Evolutionary conservation across 352 stramenopile genomes (phyloP), one percentile per base, ranked within the genome.

Genomic region (Peronosclerospora sorghi): DNA sequence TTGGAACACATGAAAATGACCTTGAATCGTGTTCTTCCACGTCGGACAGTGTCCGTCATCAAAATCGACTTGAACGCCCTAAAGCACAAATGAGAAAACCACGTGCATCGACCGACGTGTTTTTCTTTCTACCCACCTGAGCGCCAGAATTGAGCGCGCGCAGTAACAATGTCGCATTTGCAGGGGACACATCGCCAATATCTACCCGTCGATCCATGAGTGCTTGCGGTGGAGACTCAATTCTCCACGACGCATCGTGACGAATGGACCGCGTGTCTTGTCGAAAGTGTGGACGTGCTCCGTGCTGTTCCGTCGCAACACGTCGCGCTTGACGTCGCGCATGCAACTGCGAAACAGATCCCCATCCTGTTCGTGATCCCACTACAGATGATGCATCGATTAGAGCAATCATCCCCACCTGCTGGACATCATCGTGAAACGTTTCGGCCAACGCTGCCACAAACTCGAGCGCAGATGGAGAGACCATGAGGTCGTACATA

Each of bases 81-180:
- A 36, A 34, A 10, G 15, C 28, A 34, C 28, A 34, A n/a, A 34
- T 9, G 3, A 9, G 8, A 4, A 4, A 4, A n/a, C 15, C 4
- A 34, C 9, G 28, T 34, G 9, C 28, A 34, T 30, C 10, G 26
- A 6, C 28, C 3, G 28, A 4, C 28, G 9, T 15, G 13, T 34
- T 4, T 13, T n/a, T 13, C 28, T 4, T 34, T 4, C 26, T 5
- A 36, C 24, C 7, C 15, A 74, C 70, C 62, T 88, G 81, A n/a
- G 90, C 91, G 15, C 89, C 91, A 24, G 76, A 95, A 68, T 97
- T 97, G 40, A 97, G 59, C 8, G 88, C 90, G 53, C 84, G 87
- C 37, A 97, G 86, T 13, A 97, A 62, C 56, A 98, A 88, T 53
- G 92, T 82, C 2, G 76, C 65, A 45, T 96, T 69, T 0, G 89